These are phyloP conservation scores for Pseudogymnoascus verrucosus DNA, from an alignment of 2,329 filamentous ascomycete genomes.

Conservation along the genomic window DNA sequence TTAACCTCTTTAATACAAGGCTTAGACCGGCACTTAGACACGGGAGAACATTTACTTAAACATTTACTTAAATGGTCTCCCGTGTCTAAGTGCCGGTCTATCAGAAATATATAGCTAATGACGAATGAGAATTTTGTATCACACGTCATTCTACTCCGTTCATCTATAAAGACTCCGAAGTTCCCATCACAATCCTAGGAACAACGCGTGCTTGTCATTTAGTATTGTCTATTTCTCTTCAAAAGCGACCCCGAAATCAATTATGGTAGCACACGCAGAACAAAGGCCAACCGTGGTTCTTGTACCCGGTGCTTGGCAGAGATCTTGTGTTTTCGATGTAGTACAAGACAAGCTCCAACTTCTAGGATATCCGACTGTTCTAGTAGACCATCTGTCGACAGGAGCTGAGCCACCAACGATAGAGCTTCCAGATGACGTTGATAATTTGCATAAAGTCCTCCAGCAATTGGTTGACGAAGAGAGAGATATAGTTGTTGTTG, in stretches of 20 bases:
- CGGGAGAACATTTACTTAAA: neutral
- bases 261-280: neutral
- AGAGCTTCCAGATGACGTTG: conserved; percentile 13
- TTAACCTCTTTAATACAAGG: neutral
- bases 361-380: conserved; percentile 11
- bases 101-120: neutral
- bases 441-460: neutral
- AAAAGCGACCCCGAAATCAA: neutral
- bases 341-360: neutral
- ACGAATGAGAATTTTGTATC: neutral
- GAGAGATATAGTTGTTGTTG: conserved; percentile 31
- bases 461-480: conserved; percentile 28
- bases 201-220: neutral
- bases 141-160: neutral
- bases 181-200: neutral
- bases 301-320: conserved; percentile 11
- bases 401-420: conserved; percentile 14
- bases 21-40: neutral
- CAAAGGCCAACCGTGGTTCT: conserved; percentile 3
- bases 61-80: too few relatives aligned
- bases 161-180: neutral
- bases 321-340: neutral
- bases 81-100: too few relatives aligned
- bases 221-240: neutral
- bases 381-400: conserved; percentile 14